Base-by-base conservation (phyloP, 257 asterid species). In the Fraxinus cuspidata region DNA sequence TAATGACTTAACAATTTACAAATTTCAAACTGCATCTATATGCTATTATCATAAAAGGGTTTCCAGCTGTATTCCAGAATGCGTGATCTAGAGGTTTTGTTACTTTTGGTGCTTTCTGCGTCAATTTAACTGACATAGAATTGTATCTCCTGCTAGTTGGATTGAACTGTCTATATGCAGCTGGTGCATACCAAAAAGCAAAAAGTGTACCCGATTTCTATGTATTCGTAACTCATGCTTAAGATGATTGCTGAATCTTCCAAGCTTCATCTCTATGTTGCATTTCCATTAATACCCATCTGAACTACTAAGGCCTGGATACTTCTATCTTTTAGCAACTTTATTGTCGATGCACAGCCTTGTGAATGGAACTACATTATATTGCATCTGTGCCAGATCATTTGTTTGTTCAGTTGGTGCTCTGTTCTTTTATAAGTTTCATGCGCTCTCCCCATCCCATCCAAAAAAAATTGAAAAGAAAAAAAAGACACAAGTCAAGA, bases 311-410 rank as follows among this genome's bases (percentile, higher is more conserved):
- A 76, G 79, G 51, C 27, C 31, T 8, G 68, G 19, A 58, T 58
- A 40, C 31, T 9, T 60, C 32, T 78, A 74, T 63, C 27, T 73
- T 29, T 23, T 74, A 9, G 19, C 47, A 34, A 42, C 78, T 42
- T 75, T 64, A 56, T 47, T 80, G 44, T 74, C 31, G 51, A 37
- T 51, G 42, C 40, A 23, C 42, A 3, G 40, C 73, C 42, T 3
- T 29, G 32, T 53, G 60, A 72, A 35, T 75, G 73, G 37, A 23
- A 44, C 25, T 71, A 49, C 56, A 53, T 53, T 71, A 5, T 70
- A 44, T 53, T 35, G 44, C 12, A 71, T 81, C 25, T 78, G 64
- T 74, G 11, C 49, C 70, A 37, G 37, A 28, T 72, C 63, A 25
- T 19, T 18, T 44, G 47, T 32, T 12, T 66, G 37, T 74, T 71